phyloP scores from a whole-genome alignment of 192 early-diverging fungal genomes.

The Spizellomyces sp. region DNA sequence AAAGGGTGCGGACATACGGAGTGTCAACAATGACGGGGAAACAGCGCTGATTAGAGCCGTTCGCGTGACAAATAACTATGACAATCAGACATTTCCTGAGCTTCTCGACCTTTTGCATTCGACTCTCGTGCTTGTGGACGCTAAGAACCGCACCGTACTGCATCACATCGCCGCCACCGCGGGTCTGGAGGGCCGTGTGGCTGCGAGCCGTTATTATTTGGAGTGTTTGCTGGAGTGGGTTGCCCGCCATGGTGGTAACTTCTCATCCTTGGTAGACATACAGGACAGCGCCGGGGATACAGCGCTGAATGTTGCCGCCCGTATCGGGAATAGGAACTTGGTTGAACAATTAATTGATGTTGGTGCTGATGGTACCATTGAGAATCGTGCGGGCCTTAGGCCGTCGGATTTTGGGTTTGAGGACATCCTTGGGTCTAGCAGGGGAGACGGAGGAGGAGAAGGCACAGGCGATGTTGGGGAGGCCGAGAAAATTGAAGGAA shows the following conservation, averaged over 20 bases:
- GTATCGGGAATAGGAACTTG: slow-evolving; percentile 76
- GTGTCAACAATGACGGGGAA: slow-evolving; percentile 81
- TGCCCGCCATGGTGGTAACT: slow-evolving; percentile 49
- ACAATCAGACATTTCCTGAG: slow-evolving; percentile 75
- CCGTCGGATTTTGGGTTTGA: slow-evolving; percentile 69
- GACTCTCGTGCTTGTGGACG: slow-evolving; percentile 76
- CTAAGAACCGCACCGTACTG: slow-evolving; percentile 80
- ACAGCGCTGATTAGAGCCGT: slow-evolving; percentile 88
- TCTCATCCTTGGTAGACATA: slow-evolving; percentile 57
- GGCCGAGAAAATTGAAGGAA: neutral
- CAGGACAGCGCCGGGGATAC: slow-evolving; percentile 78
- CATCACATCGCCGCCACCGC: slow-evolving; percentile 86
- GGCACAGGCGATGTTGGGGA: neutral
- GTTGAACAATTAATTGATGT: slow-evolving; percentile 68
- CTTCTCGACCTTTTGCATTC: slow-evolving; percentile 74
- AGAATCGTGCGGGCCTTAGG: slow-evolving; percentile 75
- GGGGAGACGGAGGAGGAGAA: neutral
- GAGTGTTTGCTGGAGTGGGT: slow-evolving; percentile 78
- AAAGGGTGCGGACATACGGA: slow-evolving; percentile 70
- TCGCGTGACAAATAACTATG: slow-evolving; percentile 83
- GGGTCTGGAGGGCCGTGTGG: slow-evolving; percentile 66
- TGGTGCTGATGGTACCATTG: slow-evolving; percentile 73
- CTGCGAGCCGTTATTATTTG: slow-evolving; percentile 85
- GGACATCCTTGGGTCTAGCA: slow-evolving; percentile 5
- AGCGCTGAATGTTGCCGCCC: slow-evolving; percentile 84